Evolutionary conservation across 2,329 filamentous ascomycete genomes (phyloP), one percentile per base, ranked within the genome.

Genomic region (Daldinia sp.): DNA sequence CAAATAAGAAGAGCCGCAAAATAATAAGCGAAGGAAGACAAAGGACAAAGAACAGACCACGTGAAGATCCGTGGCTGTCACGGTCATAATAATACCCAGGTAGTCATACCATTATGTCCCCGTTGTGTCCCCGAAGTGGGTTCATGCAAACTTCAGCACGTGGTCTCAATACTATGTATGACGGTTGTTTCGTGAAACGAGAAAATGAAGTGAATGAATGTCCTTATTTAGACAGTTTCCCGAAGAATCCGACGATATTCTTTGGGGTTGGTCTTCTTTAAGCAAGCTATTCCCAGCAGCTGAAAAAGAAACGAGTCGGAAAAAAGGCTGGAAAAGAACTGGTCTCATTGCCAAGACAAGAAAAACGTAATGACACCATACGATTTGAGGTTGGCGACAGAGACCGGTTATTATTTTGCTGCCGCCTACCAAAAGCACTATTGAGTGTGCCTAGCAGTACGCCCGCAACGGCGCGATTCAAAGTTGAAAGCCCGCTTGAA

Each of bases 381-480:
- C 65, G 52, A 66, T 65, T 63, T 59, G 59, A 58, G 62, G 62
- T 58, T 68, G 62, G 65, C 53, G 45, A 63, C 49, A 63, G 55
- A 53, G 49, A 55, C 62, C 56, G 57, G 56, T 58, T 56, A 45
- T 55, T 52, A 48, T 56, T 48, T 32, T 67, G 49, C 51, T 50
- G 47, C 58, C 52, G 56, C 37, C 37, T 41, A n/a, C 49, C 34
- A 51, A 43, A 8, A 61, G 61, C 55, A 47, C 59, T 65, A 63
- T 56, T 23, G 39, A 58, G 55, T 58, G 55, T 43, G 47, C 34
- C 51, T 64, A 58, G 19, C 15, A 55, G 13, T 35, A 39, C 58
- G 50, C 35, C 41, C 45, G 35, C 41, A 32, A 43, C 25, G 35
- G 23, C 43, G 27, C 41, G 21, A 45, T 45, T 27, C 11, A 52